These are phyloP conservation scores for Fraxinus albicans DNA, from an alignment of 305 asterid genomes.

Conservation along the genomic window DNA sequence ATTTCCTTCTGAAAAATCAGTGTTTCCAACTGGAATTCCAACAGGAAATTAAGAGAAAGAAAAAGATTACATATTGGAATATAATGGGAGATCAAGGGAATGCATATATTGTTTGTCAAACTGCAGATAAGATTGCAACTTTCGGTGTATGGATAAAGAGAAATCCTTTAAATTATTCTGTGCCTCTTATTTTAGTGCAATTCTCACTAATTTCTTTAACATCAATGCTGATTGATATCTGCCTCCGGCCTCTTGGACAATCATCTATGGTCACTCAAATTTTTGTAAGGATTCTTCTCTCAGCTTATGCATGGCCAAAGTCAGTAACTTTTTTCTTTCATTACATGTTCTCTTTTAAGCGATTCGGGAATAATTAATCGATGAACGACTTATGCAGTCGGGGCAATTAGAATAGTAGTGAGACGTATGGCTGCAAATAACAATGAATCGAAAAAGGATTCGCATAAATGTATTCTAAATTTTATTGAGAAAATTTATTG, in stretches of 20 bases:
- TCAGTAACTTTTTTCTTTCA: not conserved
- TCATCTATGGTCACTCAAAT: slow-evolving; percentile 65
- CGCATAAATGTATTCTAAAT: not conserved
- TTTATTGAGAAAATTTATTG: not conserved
- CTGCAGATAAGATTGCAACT: slow-evolving; percentile 32
- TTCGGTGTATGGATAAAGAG: slow-evolving; percentile 36
- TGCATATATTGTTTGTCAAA: slow-evolving; percentile 42
- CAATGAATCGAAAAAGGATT: not conserved
- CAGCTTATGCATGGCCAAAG: not conserved
- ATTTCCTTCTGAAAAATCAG: not conserved
- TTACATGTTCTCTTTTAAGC: not conserved
- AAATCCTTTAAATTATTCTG: slow-evolving; percentile 50
- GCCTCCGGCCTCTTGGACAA: slow-evolving; percentile 74
- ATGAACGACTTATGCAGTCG: not conserved
- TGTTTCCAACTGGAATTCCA: not conserved
- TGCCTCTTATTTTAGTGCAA: slow-evolving; percentile 66
- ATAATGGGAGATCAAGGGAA: slow-evolving; percentile 25
- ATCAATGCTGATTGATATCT: slow-evolving; percentile 43
- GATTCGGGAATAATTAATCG: not conserved
- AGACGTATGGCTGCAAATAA: not conserved
- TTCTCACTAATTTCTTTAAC: slow-evolving; percentile 49
- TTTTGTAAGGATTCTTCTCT: slow-evolving; percentile 42
- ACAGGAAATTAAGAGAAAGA: not conserved
- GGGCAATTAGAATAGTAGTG: not conserved
- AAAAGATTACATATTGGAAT: not conserved